Percentiles rank a stretch among this genome's conserved stretches.
Conservation (phyloP, 164 flowering plant species). For the Annona squamosa region DNA sequence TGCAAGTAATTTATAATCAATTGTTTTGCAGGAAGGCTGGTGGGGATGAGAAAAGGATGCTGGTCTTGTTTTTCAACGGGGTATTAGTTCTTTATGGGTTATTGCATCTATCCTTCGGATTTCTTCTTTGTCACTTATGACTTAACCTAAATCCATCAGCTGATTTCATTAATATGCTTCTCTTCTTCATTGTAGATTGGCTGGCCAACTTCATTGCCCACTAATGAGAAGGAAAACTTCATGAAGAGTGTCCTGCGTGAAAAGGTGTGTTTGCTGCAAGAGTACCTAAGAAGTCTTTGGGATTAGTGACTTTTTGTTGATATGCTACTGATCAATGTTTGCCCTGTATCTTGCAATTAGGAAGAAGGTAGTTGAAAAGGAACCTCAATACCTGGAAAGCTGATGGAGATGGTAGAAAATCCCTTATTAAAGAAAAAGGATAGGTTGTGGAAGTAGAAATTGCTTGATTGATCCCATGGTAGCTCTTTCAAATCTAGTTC, state of each 20-base stretch:
- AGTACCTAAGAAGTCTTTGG: not conserved
- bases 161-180: not conserved
- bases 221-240: constrained; percentile 68
- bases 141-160: not conserved
- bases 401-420: not conserved
- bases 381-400: not conserved
- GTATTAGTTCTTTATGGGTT: constrained; percentile 25
- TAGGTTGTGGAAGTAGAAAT: too few species aligned
- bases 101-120: not conserved
- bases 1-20: not conserved
- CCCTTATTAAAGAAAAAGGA: too few species aligned
- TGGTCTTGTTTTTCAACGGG: constrained; percentile 65
- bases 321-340: not conserved
- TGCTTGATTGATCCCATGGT: too few species aligned
- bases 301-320: not conserved
- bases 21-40: constrained; percentile 55
- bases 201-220: constrained; percentile 93
- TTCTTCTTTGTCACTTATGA: too few species aligned
- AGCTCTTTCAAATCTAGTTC: too few species aligned
- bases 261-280: constrained; percentile 46
- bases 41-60: constrained; percentile 87
- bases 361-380: not conserved
- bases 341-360: not conserved
- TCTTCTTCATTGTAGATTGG: constrained; percentile 56
- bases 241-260: constrained; percentile 58